Base-by-base conservation (phyloP, 352 stramenopile species). In the Thraustochytrium striatum region DNA sequence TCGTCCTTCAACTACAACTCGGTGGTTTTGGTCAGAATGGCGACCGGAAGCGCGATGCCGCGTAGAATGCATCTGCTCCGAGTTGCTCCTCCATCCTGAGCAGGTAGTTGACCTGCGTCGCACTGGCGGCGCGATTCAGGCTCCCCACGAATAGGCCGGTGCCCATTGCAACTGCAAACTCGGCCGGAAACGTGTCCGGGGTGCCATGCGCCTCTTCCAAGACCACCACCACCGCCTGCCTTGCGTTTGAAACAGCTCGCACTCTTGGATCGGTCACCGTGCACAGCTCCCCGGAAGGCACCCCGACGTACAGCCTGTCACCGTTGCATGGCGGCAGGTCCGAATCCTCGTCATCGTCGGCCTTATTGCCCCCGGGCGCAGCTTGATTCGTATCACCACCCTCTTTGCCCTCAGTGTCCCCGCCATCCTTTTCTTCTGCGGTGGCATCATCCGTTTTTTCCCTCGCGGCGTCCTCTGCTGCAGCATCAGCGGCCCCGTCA, bases 241-340 rank as follows among this genome's bases (percentile, higher is more conserved):
- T 43, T 25, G 44, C 39, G 3, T 38, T 75, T 33, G 25, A 2
- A 32, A 33, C 61, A 11, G 52, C 39, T 75, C 65, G 65, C 65
- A 75, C 3, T 55, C 44, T 30, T 75, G 44, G 3, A 68, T 75
- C 65, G 11, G 65, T 70, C 16, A 75, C 52, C 0, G 65, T 75
- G 11, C 21, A 75, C 7, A 75, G 13, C n/a, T 58, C 65, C 11
- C 65, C 52, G 3, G 68, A 75, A 7, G 65, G 65, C 3, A 30
- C 52, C 2, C 65, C 65, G 25, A 75, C 47, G 25, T 43, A 75
- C 19, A 75, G 43, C 21, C 44, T 30, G 21, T 75, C 65, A 5
- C 65, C 65, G 36, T 75, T 75, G 39, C 65, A 75, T 9, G 65
- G 65, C n/a, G 65, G 21, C 11, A 75, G 59, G 3, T 9, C 28